These are phyloP conservation scores for Limnomonas spitsbergensis DNA, from an alignment of 139 green algal species.

Conservation along the genomic window DNA sequence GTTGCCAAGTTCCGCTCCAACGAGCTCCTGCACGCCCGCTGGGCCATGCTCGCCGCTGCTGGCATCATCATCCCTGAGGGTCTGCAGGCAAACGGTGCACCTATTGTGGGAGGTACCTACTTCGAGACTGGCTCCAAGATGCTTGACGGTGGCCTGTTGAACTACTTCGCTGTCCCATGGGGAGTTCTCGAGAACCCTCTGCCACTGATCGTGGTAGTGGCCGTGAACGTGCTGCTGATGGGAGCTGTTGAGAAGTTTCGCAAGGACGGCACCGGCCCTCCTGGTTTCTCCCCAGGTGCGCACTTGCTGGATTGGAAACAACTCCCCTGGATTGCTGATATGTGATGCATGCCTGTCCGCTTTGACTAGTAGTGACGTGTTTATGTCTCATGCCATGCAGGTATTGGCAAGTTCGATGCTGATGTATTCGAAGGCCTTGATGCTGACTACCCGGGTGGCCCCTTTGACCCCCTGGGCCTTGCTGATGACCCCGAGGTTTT, in stretches of 20 bases:
- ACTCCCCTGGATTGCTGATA: too few relatives aligned
- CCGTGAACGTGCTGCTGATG: slow-evolving; percentile 81
- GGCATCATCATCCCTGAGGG: slow-evolving; percentile 95
- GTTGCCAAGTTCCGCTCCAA: slow-evolving; percentile 87
- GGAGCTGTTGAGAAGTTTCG: slow-evolving; percentile 86
- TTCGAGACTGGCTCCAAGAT: slow-evolving; percentile 93
- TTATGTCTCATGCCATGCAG: too few relatives aligned
- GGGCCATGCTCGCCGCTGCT: slow-evolving; percentile 94
- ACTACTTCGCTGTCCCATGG: slow-evolving; percentile 93
- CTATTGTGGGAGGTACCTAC: slow-evolving; percentile 85
- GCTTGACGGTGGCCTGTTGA: slow-evolving; percentile 87
- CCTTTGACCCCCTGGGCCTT: slow-evolving; percentile 95
- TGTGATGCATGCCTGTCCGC: too few relatives aligned
- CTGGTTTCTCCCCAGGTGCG: slow-evolving; percentile 80
- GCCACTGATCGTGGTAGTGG: slow-evolving; percentile 76
- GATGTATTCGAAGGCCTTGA: slow-evolving; percentile 83
- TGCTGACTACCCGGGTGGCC: slow-evolving; percentile 88
- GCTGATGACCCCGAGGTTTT: slow-evolving; percentile 89
- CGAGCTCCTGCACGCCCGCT: slow-evolving; percentile 93
- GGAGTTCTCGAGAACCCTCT: slow-evolving; percentile 86
- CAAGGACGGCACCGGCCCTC: slow-evolving; percentile 70
- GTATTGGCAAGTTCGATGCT: slow-evolving; percentile 89
- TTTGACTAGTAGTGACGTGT: too few relatives aligned
- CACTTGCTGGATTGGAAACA: too few relatives aligned
- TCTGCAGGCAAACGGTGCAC: slow-evolving; percentile 83